Evolutionary conservation across 306 rosid species (phyloP), one percentile per base, ranked within the genome.

Genomic region (Malus sieversii): DNA sequence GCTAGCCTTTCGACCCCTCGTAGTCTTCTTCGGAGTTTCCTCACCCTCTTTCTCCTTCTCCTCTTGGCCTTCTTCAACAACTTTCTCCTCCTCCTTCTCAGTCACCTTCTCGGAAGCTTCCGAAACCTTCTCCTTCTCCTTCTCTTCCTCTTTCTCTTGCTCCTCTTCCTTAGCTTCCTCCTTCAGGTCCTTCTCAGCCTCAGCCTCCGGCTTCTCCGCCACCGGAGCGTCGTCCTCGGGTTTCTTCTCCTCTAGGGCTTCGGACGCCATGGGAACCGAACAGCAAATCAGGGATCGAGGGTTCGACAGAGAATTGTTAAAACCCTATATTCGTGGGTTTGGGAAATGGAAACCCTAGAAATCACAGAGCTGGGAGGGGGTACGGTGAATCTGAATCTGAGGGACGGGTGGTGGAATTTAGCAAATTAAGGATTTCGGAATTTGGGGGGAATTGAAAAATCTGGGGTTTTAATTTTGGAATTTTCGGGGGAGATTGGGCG

Each of bases 211-310:
- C 27, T 82, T 67, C 32, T 55, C 87, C 14, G 53, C 79, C 9
- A 62, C 38, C 18, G 86, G 86, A 70, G 90, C 82, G 65, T 78
- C 78, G 29, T 58, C 83, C 9, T 58, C 86, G 9, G 88, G 78
- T 29, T 82, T 84, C 83, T 58, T 82, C 66, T 87, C 97, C 45
- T 89, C 93, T 86, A 84, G 87, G 88, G 86, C 82, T 78, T 82
- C 97, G 55, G 93, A 75, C 42, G 97, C 95, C 97, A 95, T 95
- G 79, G 72, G 51, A 55, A 12, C 59, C 22, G 2, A 19, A 12
- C 23, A 76, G 29, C 1, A 52, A 61, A 48, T 14, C 35, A 55
- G 10, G 67, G 77, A 60, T 62, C 19, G 23, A 35, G 44, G 44
- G 66, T 70, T 69, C 3, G 40, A 38, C 52, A 8, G 29, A 16